Conservation (phyloP, 1,284 basidiomycete genomes). For the Hemileia vastatrix region DNA sequence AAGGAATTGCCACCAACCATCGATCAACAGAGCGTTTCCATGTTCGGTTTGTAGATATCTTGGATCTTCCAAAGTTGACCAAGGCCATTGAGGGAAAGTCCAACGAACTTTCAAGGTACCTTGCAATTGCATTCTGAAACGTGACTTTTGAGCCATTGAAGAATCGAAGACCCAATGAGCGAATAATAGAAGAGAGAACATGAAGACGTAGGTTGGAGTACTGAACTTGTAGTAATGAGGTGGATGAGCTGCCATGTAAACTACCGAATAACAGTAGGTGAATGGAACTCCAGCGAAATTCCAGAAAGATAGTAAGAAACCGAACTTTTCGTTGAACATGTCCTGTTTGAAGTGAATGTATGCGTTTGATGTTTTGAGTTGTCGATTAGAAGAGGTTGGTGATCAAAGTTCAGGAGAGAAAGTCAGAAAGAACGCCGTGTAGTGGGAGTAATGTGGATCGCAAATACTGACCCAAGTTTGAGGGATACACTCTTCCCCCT, state of each 20-base stretch:
- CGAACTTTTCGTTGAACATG: constrained; percentile 84
- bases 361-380: too few species aligned
- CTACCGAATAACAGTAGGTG: constrained; percentile 59
- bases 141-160: constrained; percentile 92
- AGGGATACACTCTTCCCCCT: constrained; percentile 75
- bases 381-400: too few species aligned
- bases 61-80: constrained; percentile 73
- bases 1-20: constrained; percentile 81
- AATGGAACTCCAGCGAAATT: constrained; percentile 72
- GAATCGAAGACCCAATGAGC: constrained; percentile 89
- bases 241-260: constrained; percentile 95
- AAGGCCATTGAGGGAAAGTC: constrained; percentile 85
- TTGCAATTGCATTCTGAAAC: constrained; percentile 91
- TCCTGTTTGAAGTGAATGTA: too few species aligned
- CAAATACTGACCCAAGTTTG: too few species aligned
- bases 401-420: too few species aligned
- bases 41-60: constrained; percentile 86
- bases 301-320: constrained; percentile 47
- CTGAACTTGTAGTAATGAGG: constrained; percentile 80
- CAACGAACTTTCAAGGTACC: constrained; percentile 62
- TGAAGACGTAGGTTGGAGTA: constrained; percentile 59
- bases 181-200: constrained; percentile 65
- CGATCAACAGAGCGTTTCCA: constrained; percentile 71
- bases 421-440: too few species aligned
- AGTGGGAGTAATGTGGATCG: too few species aligned